Conservation (phyloP, 495 filamentous ascomycete genomes). For the Neurospora terricola region DNA sequence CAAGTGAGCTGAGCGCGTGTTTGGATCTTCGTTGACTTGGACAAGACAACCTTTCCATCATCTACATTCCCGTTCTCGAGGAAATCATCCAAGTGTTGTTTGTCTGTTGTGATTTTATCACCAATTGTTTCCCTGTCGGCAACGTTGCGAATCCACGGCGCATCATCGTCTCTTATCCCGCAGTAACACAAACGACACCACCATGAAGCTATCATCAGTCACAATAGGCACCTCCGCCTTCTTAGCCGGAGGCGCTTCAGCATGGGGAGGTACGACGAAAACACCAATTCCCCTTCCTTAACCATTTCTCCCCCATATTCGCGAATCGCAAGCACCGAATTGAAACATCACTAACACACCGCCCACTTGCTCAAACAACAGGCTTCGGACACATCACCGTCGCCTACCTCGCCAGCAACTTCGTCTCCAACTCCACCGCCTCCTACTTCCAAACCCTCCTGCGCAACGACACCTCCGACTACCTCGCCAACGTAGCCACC, state of each 20-base stretch:
- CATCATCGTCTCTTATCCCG: not conserved
- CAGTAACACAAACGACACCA: not conserved
- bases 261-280: slow-evolving; percentile 21
- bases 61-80: not conserved
- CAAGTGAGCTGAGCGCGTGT: not conserved
- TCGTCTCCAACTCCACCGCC: slow-evolving; percentile 30
- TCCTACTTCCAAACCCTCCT: slow-evolving; percentile 34
- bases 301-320: not conserved
- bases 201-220: slow-evolving; percentile 19
- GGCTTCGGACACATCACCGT: slow-evolving; percentile 53
- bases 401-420: slow-evolving; percentile 40
- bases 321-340: not conserved
- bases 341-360: not conserved
- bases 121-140: not conserved
- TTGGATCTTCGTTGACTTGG: not conserved
- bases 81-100: not conserved
- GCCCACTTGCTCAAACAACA: slow-evolving; percentile 4
- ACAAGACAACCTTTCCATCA: not conserved
- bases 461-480: slow-evolving; percentile 37
- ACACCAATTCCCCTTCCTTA: not conserved
- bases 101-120: not conserved
- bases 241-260: slow-evolving; percentile 6
- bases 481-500: slow-evolving; percentile 49
- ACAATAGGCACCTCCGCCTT: slow-evolving; percentile 10
- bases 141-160: not conserved